Base-by-base conservation (phyloP, 2,329 filamentous ascomycete genomes). In the Canariomyces notabilis region DNA sequence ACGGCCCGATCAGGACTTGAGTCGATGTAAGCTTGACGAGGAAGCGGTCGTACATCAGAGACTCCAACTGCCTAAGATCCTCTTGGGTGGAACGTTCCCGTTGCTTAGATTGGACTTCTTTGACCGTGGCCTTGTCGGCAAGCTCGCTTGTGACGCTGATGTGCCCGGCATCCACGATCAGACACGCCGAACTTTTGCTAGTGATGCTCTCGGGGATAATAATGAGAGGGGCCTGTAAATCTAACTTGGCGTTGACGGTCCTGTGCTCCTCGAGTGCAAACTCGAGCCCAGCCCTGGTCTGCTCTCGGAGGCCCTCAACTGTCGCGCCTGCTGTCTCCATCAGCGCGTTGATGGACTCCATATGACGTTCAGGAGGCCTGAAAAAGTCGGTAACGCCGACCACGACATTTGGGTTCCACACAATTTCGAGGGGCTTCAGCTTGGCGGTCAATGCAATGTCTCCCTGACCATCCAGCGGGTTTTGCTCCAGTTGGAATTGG, bases 231-330 rank as follows among this genome's bases (percentile, higher is more conserved):
- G 93, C 93, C 62, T 96, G 90, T 11, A 98, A 79, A 64, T 98
- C 93, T 35, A 99, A 75, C 58, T 97, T 89, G 12, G 91, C 91
- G 59, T 98, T 95, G 63, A 98, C 85, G 2, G 93, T 97, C 72
- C 95, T 97, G 74, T 98, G 93, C 63, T 98, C 94, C 60, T 96
- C 87, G 3, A 99, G 72, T 0, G 93, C 94, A 67, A 96, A 98
- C 65, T 98, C 90, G 26, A 99, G 78, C 20, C 93, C 91, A 40
- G 93, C 91, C 63, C 94, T 80, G 4, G 94, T 98, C 68, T 98
- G 94, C 64, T 97, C 90, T 26, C 94, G 80, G 48, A 98, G 75
- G 6, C 90, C 91, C 66, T 98, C 91, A 0, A 98, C 91, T 0
- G 93, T 98, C 2, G 91, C 91, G 19, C 93, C 90, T 5, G 93